Evolutionary conservation across 768 basidiomycete genomes (phyloP), one percentile per base, ranked within the genome.

Genomic region (Rhodotorula kratochvilovae): DNA sequence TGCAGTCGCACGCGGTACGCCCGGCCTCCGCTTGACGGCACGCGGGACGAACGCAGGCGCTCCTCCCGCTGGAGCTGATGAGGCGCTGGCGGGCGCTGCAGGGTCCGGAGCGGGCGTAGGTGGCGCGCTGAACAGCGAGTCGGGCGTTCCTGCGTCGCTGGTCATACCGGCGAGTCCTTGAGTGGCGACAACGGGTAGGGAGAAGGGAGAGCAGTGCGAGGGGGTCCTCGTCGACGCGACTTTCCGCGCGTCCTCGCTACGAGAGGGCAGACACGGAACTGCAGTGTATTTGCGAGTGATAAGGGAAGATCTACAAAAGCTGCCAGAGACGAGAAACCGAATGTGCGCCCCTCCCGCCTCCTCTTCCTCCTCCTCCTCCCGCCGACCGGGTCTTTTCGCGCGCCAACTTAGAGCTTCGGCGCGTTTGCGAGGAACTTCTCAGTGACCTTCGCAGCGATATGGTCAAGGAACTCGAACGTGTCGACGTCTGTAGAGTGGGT

Each of bases 371-470:
- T 39, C 39, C 39, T 39, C 39, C 39, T 39, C 39, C 39, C 39
- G 39, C 13, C 39, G 39, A 39, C 39, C 39, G 13, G 23, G 25
- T 27, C 11, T 50, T 10, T 11, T 27, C 25, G 23, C 17, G 19
- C 19, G 19, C 48, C 25, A 23, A 31, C 43, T 56, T 36, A 71
- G 55, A 71, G 61, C 61, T 71, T 71, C 53, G 31, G 54, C 16
- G 43, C 63, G 43, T 43, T 45, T 2, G 42, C 8, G 43, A 46
- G 55, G 61, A 71, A 71, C 67, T 66, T 63, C 56, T 69, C 58
- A 45, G 70, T 70, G 23, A 78, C 65, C 57, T 68, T 31, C 29
- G 71, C 61, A 5, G 54, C 54, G 16, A 55, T 12, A 33, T 55
- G 54, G 33, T 55, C 58, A 12, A 59, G 15, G 58, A 17, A 59